Conservation (phyloP, 2,329 filamentous ascomycete genomes). For the Aspergillus sp. region DNA sequence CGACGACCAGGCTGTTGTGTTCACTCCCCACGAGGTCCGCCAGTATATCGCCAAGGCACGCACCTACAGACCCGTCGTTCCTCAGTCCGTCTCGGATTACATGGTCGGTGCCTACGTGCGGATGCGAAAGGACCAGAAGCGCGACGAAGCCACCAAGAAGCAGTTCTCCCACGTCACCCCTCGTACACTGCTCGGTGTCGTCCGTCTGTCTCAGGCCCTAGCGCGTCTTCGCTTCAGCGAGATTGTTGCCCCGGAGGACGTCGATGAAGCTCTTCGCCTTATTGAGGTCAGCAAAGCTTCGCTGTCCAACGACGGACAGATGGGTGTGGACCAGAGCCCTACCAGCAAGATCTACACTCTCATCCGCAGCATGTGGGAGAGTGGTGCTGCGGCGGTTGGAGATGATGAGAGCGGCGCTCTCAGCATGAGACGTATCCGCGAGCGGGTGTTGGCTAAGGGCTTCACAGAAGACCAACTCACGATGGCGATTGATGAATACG, state of each 20-base stretch:
- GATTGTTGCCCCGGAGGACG: constrained; percentile 80
- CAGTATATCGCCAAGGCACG: constrained; percentile 93
- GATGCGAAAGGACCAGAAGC: constrained; percentile 84
- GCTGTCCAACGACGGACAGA: constrained; percentile 63
- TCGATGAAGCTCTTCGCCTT: constrained; percentile 87
- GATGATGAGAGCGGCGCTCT: constrained; percentile 69
- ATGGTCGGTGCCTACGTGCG: constrained; percentile 95
- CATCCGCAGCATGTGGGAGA: constrained; percentile 79
- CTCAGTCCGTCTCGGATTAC: constrained; percentile 83
- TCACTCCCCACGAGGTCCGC: constrained; percentile 86
- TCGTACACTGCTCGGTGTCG: constrained; percentile 83
- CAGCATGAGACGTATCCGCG: constrained; percentile 79
- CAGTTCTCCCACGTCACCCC: constrained; percentile 92
- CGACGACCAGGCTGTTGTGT: constrained; percentile 62
- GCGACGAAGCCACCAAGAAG: constrained; percentile 82
- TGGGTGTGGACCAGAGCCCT: constrained; percentile 65
- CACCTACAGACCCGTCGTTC: constrained; percentile 79
- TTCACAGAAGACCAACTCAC: constrained; percentile 94
- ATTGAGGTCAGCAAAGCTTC: constrained; percentile 91
- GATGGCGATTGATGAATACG: constrained; percentile 81
- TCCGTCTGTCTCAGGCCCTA: constrained; percentile 88
- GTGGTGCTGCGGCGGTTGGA: constrained; percentile 70
- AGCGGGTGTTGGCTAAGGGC: constrained; percentile 88
- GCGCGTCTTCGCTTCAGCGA: constrained; percentile 85
- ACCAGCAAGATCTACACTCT: constrained; percentile 92